Evolutionary conservation across 176 grass and related monocot genomes (phyloP), one percentile per base, ranked within the genome.

Genomic region (Phoenix dactylifera): DNA sequence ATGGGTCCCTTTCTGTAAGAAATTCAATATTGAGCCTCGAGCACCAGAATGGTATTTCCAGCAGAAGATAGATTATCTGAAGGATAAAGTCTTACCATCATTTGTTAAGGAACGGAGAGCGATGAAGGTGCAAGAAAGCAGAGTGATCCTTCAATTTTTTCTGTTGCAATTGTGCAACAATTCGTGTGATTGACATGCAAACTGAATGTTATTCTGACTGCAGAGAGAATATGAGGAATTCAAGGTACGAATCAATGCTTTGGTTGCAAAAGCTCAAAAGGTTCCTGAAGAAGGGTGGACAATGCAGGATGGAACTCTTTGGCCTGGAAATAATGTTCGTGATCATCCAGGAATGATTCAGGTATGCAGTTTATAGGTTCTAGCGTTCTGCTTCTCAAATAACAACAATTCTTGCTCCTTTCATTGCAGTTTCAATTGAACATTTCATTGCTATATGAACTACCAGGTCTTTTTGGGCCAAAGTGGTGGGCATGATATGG

Each of bases 341-440:
- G 89, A 95, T 71, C 89, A 95, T 64, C 89, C 89, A 56, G 89
- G 89, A 62, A 95, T 95, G 89, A 95, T 95, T 89, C 89, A 95
- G 82, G 89, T 95, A 77, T n/a, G 24, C 2, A n/a, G 58, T 74
- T 73, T 22, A 57, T 29, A 20, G 50, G 7, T 20, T 20, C 20
- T 28, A 28, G 32, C 2, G 1, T 39, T 39, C 32, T 39, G 32
- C 32, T 10, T 39, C 32, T 39, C 32, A 39, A 12, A 10, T 39
- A 39, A 39, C 32, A 39, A 39, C 9, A 7, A 10, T 39, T 39
- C 7, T 10, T 39, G 32, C 32, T 39, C 32, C 7, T 39, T 39
- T 39, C 32, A 10, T 39, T 48, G 26, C 51, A 24, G 59, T 24
- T 48, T 56, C 4, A 26, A 30, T 52, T 66, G 16, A 54, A 68